Base-by-base conservation (phyloP, 2,329 filamentous ascomycete genomes). In the Juglanconis sp. region DNA sequence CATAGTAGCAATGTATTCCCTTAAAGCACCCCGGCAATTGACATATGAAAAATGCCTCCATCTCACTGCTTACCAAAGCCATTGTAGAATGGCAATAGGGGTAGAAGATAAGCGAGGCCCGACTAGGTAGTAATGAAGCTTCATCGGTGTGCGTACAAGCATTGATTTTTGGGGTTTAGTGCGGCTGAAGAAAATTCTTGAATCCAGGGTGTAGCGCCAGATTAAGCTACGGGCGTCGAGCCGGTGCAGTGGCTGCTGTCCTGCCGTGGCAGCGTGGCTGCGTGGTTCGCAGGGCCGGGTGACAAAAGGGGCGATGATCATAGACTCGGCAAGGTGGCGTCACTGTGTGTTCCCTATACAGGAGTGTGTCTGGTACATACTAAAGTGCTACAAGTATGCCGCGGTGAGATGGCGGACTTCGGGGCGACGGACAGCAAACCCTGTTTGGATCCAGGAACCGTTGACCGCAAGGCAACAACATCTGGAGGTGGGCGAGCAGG, bases 391-490 rank as follows among this genome's bases (percentile, higher is more conserved):
- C 6, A 11, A 6, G 11, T 11, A 40, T 15, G 38, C 10, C 38
- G 38, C 38, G 38, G 38, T 8, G 38, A 42, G 50, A 42, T 30
- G 31, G 42, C 40, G 60, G 51, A 24, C 35, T 42, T 40, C 53
- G 40, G n/a, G 42, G 57, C 34, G 54, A 57, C 51, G 35, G 36
- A 30, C 57, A 53, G 31, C 36, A 49, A 53, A 53, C 52, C 42
- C 57, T 57, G 49, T 36, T 17, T 47, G 48, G n/a, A 60, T 57
- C 57, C 57, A 63, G 60, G 60, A 62, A 62, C 60, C 31, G 17
- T 24, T 24, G 17, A 24, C 17, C 17, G 17, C 17, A 24, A 2
- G 17, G 17, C 1, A 24, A 24, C 17, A 24, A 24, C 17, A 24
- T 24, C 17, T 24, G 17, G 17, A 24, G 17, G 17, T 24, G 17